These are phyloP conservation scores for Tulasnella sp. DNA, from an alignment of 768 basidiomycete species.

Conservation along the genomic window DNA sequence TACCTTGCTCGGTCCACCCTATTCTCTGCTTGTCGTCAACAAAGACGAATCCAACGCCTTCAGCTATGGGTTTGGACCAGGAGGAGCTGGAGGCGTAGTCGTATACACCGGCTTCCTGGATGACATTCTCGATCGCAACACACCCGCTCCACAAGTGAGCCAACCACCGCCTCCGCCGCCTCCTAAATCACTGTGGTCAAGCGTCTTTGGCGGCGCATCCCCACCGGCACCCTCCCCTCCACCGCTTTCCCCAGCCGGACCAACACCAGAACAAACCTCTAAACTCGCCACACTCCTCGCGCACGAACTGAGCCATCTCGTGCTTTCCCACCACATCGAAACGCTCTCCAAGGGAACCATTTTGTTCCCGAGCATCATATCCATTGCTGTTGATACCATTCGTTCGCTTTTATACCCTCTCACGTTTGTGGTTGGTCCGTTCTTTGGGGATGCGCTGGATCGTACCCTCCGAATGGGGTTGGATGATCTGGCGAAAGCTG, in stretches of 20 bases:
- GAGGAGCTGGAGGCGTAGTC: constrained; percentile 87
- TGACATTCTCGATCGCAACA: constrained; percentile 37
- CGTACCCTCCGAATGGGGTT: constrained; percentile 33
- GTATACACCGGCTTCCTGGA: constrained; percentile 92
- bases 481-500: constrained; percentile 56
- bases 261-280: constrained; percentile 74
- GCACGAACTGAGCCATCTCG: constrained; percentile 88
- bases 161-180: constrained; percentile 12
- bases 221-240: constrained; percentile 27
- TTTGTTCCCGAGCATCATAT: constrained; percentile 70
- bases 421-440: constrained; percentile 62
- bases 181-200: constrained; percentile 32
- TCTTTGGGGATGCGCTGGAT: constrained; percentile 81
- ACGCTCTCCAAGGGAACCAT: constrained; percentile 79
- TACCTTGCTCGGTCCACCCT: constrained; percentile 71
- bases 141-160: background rate
- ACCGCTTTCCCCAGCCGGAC: constrained; percentile 38
- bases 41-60: constrained; percentile 87
- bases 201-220: constrained; percentile 42
- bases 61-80: constrained; percentile 88
- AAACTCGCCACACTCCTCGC: constrained; percentile 85
- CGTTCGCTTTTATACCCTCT: constrained; percentile 77
- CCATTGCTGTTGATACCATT: constrained; percentile 66
- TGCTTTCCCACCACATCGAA: constrained; percentile 87
- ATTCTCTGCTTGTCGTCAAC: constrained; percentile 83